These are phyloP conservation scores for Hericium rajendrae DNA, from an alignment of 768 basidiomycete species.

Conservation along the genomic window DNA sequence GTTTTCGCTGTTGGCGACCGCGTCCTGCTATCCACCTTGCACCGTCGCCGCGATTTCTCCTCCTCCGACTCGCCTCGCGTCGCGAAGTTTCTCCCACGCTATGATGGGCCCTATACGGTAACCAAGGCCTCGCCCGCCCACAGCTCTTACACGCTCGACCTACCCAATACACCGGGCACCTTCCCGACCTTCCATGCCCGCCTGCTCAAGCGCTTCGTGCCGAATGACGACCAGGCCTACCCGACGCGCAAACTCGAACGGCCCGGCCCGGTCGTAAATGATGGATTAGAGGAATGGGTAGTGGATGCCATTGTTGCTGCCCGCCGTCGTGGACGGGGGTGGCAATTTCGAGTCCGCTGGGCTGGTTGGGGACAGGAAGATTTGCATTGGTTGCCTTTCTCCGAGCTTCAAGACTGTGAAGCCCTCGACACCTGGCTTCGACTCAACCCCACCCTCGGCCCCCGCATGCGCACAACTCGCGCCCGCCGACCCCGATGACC, in stretches of 20 bases:
- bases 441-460: too few relatives aligned
- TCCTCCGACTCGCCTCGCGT: constrained; percentile 18
- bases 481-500: too few relatives aligned
- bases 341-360: neutral
- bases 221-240: neutral
- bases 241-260: neutral
- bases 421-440: too few relatives aligned
- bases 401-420: too few relatives aligned
- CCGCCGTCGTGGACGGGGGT: neutral
- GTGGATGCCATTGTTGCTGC: neutral
- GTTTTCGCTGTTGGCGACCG: constrained; percentile 22
- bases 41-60: constrained; percentile 21
- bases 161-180: neutral
- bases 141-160: constrained; percentile 12
- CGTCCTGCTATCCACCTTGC: constrained; percentile 27
- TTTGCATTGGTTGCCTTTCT: neutral
- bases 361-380: neutral
- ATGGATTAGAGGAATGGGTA: neutral
- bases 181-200: neutral
- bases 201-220: neutral
- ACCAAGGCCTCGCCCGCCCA: constrained; percentile 8
- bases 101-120: constrained; percentile 19
- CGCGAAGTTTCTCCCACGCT: constrained; percentile 33
- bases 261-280: neutral
- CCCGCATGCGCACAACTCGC: too few relatives aligned